These are phyloP conservation scores for Adansonia rubrostipa DNA, from an alignment of 441 rosid species.

Conservation along the genomic window DNA sequence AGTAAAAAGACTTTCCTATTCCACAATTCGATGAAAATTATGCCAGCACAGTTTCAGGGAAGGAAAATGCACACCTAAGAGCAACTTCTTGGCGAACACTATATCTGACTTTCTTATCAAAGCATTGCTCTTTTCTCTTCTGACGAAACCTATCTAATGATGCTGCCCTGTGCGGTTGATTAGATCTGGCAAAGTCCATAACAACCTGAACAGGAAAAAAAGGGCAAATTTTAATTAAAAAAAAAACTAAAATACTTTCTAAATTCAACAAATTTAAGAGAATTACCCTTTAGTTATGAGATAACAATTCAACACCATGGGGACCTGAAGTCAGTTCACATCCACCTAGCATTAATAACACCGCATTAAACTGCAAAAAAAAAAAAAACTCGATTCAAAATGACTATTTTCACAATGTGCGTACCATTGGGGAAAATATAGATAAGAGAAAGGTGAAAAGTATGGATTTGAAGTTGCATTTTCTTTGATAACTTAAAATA, in stretches of 20 bases:
- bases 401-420: background rate
- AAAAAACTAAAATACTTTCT: background rate
- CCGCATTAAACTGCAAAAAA: slow-evolving; percentile 73
- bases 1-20: no score
- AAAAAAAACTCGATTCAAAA: background rate
- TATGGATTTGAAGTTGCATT: background rate
- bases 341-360: slow-evolving; percentile 74
- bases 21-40: no score
- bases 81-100: slow-evolving; percentile 98
- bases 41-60: background rate
- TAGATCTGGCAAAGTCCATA: slow-evolving; percentile 61
- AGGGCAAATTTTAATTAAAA: background rate
- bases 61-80: slow-evolving; percentile 55
- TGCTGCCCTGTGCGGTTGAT: slow-evolving; percentile 84
- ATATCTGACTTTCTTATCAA: slow-evolving; percentile 93
- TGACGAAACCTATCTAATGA: slow-evolving; percentile 87
- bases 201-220: slow-evolving; percentile 46
- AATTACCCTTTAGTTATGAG: slow-evolving; percentile 75
- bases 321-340: slow-evolving; percentile 66
- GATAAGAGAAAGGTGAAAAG: background rate
- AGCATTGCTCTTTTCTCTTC: slow-evolving; percentile 91
- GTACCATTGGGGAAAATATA: background rate
- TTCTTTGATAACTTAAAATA: background rate
- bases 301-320: slow-evolving; percentile 55
- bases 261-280: slow-evolving; percentile 45